Evolutionary conservation across 768 basidiomycete species (phyloP).

Genomic region (Cystobasidium onofrii): DNA sequence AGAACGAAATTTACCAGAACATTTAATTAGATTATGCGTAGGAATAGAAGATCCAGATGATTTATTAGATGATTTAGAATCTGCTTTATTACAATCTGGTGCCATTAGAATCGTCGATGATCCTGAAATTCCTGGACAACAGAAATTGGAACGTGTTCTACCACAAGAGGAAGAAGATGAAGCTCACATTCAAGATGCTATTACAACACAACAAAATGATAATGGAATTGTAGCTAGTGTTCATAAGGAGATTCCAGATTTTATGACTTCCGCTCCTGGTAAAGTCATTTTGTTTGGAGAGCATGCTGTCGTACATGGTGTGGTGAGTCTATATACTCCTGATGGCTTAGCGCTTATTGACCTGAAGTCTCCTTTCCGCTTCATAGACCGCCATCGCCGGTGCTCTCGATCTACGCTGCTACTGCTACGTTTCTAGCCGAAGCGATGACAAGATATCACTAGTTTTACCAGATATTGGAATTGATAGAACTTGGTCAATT

Average conservation of each 20-base stretch:
- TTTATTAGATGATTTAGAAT: constrained; percentile 87
- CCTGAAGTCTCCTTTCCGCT: constrained; percentile 14
- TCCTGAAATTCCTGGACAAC: constrained; percentile 25
- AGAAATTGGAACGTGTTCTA: constrained; percentile 37
- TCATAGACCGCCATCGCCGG: constrained; percentile 84
- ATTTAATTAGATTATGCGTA: constrained; percentile 93
- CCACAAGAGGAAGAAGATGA: background rate
- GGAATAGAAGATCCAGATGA: constrained; percentile 94
- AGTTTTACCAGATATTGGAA: constrained; percentile 69
- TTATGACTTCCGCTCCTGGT: constrained; percentile 90
- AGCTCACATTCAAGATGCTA: background rate
- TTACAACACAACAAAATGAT: background rate
- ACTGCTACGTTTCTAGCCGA: constrained; percentile 69
- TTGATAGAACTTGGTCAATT: constrained; percentile 72
- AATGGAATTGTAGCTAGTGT: background rate
- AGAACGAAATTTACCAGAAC: constrained; percentile 94
- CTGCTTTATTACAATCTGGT: constrained; percentile 81
- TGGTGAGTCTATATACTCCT: constrained; percentile 54
- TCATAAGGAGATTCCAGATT: constrained; percentile 42
- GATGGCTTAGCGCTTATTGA: too few relatives aligned
- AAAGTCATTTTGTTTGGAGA: constrained; percentile 98
- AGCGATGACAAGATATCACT: constrained; percentile 65
- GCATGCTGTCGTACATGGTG: constrained; percentile 95
- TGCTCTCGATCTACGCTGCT: constrained; percentile 89
- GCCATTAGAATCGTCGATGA: constrained; percentile 55